A percentile compares a stretch with the other conserved stretches of the same genome.
These are phyloP conservation scores for Dujonia santamariae DNA, from an alignment of 1,139 yeast genomes.

Conservation along the genomic window DNA sequence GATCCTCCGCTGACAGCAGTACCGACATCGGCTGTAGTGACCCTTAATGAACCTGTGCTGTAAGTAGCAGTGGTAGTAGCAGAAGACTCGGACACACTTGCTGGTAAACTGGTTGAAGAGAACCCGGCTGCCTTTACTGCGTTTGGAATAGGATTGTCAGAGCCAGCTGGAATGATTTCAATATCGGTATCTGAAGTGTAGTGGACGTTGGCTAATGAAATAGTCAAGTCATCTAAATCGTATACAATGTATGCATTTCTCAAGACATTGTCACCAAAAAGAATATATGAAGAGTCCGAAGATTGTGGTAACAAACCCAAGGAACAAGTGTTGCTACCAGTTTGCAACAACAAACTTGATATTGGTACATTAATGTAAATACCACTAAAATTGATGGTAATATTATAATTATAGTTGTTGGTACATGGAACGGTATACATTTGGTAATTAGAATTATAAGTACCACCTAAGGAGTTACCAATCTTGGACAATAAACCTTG, in stretches of 20 bases:
- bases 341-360: constrained; percentile 20
- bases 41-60: constrained; percentile 6
- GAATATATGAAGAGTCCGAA: constrained; percentile 8
- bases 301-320: constrained; percentile 29
- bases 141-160: constrained; percentile 1
- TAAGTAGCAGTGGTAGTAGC: constrained; percentile 16
- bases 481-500: constrained; percentile 21
- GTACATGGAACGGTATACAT: constrained; percentile 24
- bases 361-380: constrained; percentile 36
- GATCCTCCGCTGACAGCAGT: constrained; percentile 10
- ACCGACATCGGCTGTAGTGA: constrained; percentile 11
- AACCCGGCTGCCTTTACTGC: constrained; percentile 3
- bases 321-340: constrained; percentile 17
- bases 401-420: constrained; percentile 13
- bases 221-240: constrained; percentile 24
- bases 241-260: constrained; percentile 27
- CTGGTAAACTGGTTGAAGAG: not conserved
- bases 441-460: constrained; percentile 16
- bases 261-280: constrained; percentile 29
- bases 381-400: constrained; percentile 39
- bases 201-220: constrained; percentile 26
- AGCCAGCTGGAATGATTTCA: constrained; percentile 3
- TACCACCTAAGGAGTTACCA: constrained; percentile 27
- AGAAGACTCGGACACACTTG: constrained; percentile 10
- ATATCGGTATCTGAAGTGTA: constrained; percentile 14